Evolutionary conservation across 106 monocot genomes (phyloP).

Genomic region (Allium fistulosum): DNA sequence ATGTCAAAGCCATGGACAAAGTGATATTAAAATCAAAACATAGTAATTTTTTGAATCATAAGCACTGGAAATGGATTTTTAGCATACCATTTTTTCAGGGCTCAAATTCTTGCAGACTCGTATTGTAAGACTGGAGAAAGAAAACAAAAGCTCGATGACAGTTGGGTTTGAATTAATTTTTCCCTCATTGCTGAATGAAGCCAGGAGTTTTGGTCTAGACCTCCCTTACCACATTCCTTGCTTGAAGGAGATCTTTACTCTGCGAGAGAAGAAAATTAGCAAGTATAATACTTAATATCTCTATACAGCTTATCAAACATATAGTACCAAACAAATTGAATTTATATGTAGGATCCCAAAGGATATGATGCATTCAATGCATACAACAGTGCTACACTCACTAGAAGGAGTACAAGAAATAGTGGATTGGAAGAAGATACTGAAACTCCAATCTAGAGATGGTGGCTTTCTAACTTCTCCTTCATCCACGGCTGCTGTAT

Average conservation of each 20-base stretch:
- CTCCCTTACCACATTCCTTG: neutral
- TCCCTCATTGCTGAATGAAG: slow-evolving; percentile 1
- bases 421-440: too few species aligned
- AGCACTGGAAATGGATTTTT: too few species aligned
- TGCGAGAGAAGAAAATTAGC: slow-evolving; percentile 19
- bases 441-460: too few species aligned
- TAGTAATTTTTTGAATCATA: too few species aligned
- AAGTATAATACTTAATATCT: slow-evolving; percentile 3
- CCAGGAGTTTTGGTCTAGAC: neutral
- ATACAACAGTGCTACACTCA: too few species aligned
- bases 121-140: neutral
- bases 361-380: too few species aligned
- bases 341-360: neutral
- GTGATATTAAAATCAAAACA: too few species aligned
- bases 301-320: neutral
- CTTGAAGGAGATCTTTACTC: neutral
- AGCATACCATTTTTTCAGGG: slow-evolving; percentile 4
- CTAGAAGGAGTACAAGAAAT: too few species aligned
- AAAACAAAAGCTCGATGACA: neutral
- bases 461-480: too few species aligned
- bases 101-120: neutral
- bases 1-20: too few species aligned
- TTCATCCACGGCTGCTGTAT: too few species aligned
- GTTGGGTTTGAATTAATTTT: neutral
- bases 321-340: neutral